Base-by-base conservation (phyloP, 2,329 filamentous ascomycete species). In the Colletotrichum zoysiae region DNA sequence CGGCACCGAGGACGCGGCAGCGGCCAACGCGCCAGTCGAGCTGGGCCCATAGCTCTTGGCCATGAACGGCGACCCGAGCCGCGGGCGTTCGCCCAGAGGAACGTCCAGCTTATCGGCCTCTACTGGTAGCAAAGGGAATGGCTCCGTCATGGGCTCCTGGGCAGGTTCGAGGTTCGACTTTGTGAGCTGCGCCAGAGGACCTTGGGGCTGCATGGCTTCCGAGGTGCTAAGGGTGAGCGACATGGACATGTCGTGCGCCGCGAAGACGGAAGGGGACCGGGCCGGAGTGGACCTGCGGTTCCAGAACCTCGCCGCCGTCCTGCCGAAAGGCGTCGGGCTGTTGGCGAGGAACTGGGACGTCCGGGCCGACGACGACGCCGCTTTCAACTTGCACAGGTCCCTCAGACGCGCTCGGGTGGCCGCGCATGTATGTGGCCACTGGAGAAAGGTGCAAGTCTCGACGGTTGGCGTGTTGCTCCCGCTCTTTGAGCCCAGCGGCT, bases 361-460 rank as follows among this genome's bases (percentile, higher is more conserved):
- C 70, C 82, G 84, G 38, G 80, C 82, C 68, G 80, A 82, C 76
- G 81, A 84, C 56, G 80, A 79, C 44, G 82, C 81, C 64, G 86
- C 84, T 77, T 87, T 88, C 56, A 84, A 80, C 78, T 86, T 89
- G 80, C 90, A 92, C 20, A 92, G 82, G 69, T 91, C 88, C 63
- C 90, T 84, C 2, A 92, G 82, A 70, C 91, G 88, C 58, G 85
- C 86, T 44, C 90, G 85, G 20, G 90, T 92, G 12, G 89, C 88
- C 58, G 87, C 87, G 75, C 86, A 87, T 3, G 88, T 90, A 78
- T 92, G 90, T 35, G 90, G 89, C 90, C 90, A 92, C 74, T 87
- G 83, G 48, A 89, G 85, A 70, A 86, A 91, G 2, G 86, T 82
- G 57, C 83, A 83, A 30, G 78, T 76, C 65, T 86, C 84, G 0